Conservation (phyloP, 2,329 filamentous ascomycete species). For the Elsinoe arachidis region DNA sequence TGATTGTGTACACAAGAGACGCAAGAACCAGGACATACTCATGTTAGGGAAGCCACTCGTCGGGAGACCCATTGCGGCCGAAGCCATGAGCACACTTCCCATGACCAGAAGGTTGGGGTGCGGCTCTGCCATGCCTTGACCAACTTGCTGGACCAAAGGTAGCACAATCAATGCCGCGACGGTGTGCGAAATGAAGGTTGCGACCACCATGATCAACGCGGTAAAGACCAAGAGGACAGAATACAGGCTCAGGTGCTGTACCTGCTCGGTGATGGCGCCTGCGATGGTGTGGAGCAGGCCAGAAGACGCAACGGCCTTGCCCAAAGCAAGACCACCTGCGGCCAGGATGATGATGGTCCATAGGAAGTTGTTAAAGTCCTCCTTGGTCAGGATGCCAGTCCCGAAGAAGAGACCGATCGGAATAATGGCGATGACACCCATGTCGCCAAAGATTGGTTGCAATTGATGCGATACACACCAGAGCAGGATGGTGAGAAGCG, state of each 20-base stretch:
- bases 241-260: constrained; percentile 75
- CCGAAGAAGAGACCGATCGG: constrained; percentile 95
- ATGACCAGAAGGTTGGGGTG: constrained; percentile 94
- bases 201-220: constrained; percentile 75
- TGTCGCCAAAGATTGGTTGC: constrained; percentile 82
- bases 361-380: constrained; percentile 99
- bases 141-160: constrained; percentile 80
- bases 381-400: constrained; percentile 90
- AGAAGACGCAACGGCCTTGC: constrained; percentile 88
- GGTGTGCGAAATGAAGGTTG: constrained; percentile 96
- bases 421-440: constrained; percentile 96
- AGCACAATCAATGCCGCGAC: constrained; percentile 93
- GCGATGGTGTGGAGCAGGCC: constrained; percentile 87
- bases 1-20: not conserved
- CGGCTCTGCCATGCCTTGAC: constrained; percentile 73
- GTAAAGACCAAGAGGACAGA: constrained; percentile 80
- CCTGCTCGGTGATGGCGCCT: constrained; percentile 59
- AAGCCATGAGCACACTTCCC: constrained; percentile 92
- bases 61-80: constrained; percentile 91
- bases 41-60: constrained; percentile 98
- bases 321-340: constrained; percentile 82
- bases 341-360: constrained; percentile 99
- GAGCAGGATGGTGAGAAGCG: constrained; percentile 71
- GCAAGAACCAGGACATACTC: constrained; percentile 60
- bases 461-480: constrained; percentile 93